These are phyloP conservation scores for Berberis vulgaris DNA, from an alignment of 164 flowering plant species.

Conservation along the genomic window DNA sequence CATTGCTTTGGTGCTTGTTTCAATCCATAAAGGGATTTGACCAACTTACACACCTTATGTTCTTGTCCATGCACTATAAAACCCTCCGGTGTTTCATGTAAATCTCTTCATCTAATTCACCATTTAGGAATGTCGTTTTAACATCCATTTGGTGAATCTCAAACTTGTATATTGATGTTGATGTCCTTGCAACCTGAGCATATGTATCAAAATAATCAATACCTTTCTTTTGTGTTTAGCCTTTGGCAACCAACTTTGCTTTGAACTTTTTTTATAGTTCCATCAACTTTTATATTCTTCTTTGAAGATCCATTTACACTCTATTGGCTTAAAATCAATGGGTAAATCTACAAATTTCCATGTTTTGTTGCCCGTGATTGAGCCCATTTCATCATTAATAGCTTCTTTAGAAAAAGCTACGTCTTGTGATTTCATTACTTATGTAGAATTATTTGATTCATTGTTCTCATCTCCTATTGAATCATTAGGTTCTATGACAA, in stretches of 20 bases:
- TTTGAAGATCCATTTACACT: not conserved
- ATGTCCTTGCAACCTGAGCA: no score
- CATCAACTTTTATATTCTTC: no score
- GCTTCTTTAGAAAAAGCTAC: not conserved
- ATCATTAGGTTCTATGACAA: not conserved
- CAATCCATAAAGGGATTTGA: no score
- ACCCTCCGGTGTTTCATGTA: not conserved
- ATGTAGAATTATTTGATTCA: not conserved
- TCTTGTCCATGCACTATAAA: no score
- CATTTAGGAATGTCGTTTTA: no score
- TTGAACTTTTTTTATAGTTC: not conserved
- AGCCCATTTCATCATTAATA: constrained; percentile 3
- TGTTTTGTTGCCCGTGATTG: not conserved
- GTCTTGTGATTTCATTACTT: not conserved
- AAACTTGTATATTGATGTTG: no score
- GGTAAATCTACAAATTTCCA: not conserved
- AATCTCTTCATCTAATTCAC: not conserved
- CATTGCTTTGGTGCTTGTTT: no score
- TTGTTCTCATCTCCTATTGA: not conserved
- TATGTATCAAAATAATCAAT: no score
- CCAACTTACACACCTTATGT: no score
- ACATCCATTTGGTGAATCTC: no score
- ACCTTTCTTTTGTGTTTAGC: no score
- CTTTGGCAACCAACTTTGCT: not conserved
- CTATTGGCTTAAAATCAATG: not conserved